Base-by-base conservation (phyloP, 495 filamentous ascomycete species). In the Xylaria bambusicola region DNA sequence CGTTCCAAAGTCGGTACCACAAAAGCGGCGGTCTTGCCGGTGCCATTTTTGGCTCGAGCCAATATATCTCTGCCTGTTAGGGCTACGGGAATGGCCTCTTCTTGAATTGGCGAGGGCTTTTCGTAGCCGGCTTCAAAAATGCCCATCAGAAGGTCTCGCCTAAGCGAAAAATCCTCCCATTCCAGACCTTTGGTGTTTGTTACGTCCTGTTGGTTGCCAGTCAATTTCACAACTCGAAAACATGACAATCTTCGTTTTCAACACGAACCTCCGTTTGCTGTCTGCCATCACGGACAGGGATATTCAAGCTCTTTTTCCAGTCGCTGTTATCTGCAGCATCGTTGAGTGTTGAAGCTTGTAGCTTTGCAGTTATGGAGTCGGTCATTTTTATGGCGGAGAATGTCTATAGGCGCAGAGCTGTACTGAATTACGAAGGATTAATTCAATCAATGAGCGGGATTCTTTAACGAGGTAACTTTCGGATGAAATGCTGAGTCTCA, bases 61-160 rank as follows among this genome's bases (percentile, higher is more conserved):
- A 99, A 81, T 60, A 99, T 93, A 72, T 99, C 95, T 75, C 92
- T 84, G 49, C 93, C 93, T 17, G 93, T 95, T 38, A 99, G 83
- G 18, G 93, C 94, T 58, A 98, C 93, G 20, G 94, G 94, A 70
- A 99, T 97, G 38, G 93, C 89, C 75, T 97, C 94, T 87, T 99
- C 94, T 84, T 99, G 94, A 62, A 99, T 98, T 15, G 94, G 94
- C 46, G 94, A 99, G 2, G 94, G 94, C 75, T 96, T 97, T 69
- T 99, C 94, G 74, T 96, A 99, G 50, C 94, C 94, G 64, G 94
- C 94, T 76, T 97, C 95, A 73, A 98, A 98, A 55, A 99, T 97
- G 31, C 94, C 94, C 92, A 97, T 98, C 77, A 99, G 83, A 27
- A 99, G 80, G 65, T 96, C 90, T 55, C 94, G 86, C 74, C 94